These are phyloP conservation scores for Lavandula angustifolia DNA, from an alignment of 257 asterid genomes.

Conservation along the genomic window DNA sequence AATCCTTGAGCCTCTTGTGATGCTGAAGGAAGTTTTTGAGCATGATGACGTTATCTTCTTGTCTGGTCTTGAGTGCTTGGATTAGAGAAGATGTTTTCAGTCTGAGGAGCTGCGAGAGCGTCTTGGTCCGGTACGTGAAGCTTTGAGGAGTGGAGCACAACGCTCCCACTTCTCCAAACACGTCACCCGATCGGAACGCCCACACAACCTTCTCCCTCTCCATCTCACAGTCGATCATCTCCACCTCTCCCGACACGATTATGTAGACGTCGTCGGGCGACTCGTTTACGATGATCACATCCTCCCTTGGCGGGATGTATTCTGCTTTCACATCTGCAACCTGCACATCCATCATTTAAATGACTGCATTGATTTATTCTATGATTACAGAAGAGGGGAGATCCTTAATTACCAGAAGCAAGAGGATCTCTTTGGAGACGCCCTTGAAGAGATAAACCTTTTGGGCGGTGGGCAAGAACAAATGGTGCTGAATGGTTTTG, in stretches of 20 bases:
- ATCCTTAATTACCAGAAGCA: slow-evolving; percentile 64
- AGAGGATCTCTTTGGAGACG: slow-evolving; percentile 62
- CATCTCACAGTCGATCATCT: slow-evolving; percentile 62
- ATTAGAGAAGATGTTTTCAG: slow-evolving; percentile 61
- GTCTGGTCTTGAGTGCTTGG: slow-evolving; percentile 66
- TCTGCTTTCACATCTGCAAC: slow-evolving; percentile 88
- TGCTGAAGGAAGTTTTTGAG: slow-evolving; percentile 85
- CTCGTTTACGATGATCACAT: slow-evolving; percentile 77
- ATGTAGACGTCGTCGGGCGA: slow-evolving; percentile 81
- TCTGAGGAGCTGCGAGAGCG: slow-evolving; percentile 77
- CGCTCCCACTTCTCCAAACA: slow-evolving; percentile 89
- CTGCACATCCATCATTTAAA: too few relatives aligned
- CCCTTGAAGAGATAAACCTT: slow-evolving; percentile 78
- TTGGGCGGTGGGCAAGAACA: slow-evolving; percentile 75
- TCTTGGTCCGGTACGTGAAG: slow-evolving; percentile 79
- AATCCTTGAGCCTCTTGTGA: slow-evolving; percentile 72
- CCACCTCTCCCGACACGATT: slow-evolving; percentile 89
- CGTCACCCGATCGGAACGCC: slow-evolving; percentile 57
- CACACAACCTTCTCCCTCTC: slow-evolving; percentile 62
- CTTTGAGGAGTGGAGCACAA: slow-evolving; percentile 73
- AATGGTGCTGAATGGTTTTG: slow-evolving; percentile 67
- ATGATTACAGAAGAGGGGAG: too few relatives aligned
- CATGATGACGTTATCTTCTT: slow-evolving; percentile 66
- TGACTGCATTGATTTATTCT: too few relatives aligned
- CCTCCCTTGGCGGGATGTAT: slow-evolving; percentile 90